Conservation (phyloP, 495 filamentous ascomycete species). For the Penicillium antarcticum region DNA sequence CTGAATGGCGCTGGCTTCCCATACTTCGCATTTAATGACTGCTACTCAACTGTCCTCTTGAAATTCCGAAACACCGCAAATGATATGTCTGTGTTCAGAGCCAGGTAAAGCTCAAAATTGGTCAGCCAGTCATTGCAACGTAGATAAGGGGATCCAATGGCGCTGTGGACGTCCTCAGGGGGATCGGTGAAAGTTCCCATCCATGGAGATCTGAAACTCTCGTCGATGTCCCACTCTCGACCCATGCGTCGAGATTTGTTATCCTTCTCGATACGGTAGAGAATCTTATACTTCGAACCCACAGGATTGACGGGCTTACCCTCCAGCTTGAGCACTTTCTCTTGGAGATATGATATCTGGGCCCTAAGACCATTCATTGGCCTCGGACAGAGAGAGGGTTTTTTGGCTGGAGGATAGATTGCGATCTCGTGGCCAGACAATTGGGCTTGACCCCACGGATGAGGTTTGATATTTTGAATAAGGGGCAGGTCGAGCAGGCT, state of each 20-base stretch:
- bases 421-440: too few relatives aligned
- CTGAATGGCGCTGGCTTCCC: conserved; percentile 4
- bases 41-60: neutral
- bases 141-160: neutral
- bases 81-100: conserved; percentile 20
- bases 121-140: conserved; percentile 10
- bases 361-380: conserved; percentile 5
- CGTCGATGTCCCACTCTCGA: neutral
- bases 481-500: too few relatives aligned
- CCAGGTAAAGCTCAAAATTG: conserved; percentile 28
- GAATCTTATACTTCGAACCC: conserved; percentile 5
- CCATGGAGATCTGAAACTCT: neutral
- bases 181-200: conserved; percentile 6
- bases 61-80: conserved; percentile 23
- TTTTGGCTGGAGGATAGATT: neutral
- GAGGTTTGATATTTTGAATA: too few relatives aligned
- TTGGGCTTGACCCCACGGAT: too few relatives aligned
- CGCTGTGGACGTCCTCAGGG: conserved; percentile 1
- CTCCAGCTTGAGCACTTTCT: conserved; percentile 4
- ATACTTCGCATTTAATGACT: neutral
- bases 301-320: neutral
- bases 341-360: conserved; percentile 3
- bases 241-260: neutral
- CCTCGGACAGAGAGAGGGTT: neutral
- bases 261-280: conserved; percentile 7